phyloP scores from a whole-genome alignment of 2,329 filamentous ascomycete species.

The Neonectria coccinea region DNA sequence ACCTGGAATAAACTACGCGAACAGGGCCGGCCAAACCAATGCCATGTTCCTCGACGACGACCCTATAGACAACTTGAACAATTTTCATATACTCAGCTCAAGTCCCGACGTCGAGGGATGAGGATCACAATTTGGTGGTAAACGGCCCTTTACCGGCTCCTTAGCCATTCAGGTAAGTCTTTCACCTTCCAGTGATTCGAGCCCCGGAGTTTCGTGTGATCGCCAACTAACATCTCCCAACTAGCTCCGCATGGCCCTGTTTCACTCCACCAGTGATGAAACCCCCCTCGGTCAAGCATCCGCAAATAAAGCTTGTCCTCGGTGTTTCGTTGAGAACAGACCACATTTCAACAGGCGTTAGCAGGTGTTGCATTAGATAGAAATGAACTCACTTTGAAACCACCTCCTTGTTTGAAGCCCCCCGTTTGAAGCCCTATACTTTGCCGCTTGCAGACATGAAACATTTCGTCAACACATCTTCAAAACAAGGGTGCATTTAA shows the following conservation, averaged over 20 bases:
- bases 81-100: slow-evolving; percentile 1
- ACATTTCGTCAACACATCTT: background rate
- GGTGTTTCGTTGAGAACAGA: background rate
- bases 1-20: slow-evolving; percentile 16
- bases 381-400: background rate
- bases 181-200: background rate
- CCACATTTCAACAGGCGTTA: slow-evolving; percentile 1
- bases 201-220: background rate
- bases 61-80: background rate
- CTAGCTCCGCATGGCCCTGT: background rate
- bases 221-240: background rate
- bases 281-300: background rate
- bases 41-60: slow-evolving; percentile 1
- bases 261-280: slow-evolving; percentile 4
- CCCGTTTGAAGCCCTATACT: too few species aligned
- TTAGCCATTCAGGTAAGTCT: background rate
- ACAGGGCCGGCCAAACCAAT: background rate
- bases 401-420: background rate
- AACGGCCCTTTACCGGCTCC: background rate
- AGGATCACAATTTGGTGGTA: background rate
- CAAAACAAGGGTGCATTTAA: too few species aligned
- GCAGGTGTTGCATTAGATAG: background rate
- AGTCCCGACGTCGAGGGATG: background rate
- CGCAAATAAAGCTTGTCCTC: background rate
- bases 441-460: background rate